These are phyloP conservation scores for Vitellaria paradoxa DNA, from an alignment of 179 eudicot species.

Conservation along the genomic window DNA sequence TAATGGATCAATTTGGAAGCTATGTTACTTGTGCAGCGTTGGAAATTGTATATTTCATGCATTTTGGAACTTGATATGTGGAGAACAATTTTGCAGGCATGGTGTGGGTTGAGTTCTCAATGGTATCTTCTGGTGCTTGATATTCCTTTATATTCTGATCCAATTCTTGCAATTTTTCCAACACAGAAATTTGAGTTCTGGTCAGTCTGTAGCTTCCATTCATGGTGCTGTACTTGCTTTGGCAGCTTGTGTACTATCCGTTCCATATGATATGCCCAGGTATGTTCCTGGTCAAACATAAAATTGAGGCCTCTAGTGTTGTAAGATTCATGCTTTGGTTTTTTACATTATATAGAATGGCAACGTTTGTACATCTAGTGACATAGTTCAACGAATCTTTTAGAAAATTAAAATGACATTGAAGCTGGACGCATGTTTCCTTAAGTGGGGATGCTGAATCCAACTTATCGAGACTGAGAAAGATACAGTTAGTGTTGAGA, in stretches of 20 bases:
- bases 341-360: not conserved
- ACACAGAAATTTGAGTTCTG: constrained; percentile 47
- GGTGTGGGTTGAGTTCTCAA: not conserved
- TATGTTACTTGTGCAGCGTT: not conserved
- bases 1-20: not conserved
- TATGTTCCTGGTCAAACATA: constrained; percentile 22
- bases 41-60: not conserved
- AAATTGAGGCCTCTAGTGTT: not conserved
- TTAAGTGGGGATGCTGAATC: constrained; percentile 3
- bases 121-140: not conserved
- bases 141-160: not conserved
- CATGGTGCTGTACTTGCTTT: constrained; percentile 95
- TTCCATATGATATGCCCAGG: constrained; percentile 99
- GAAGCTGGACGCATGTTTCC: not conserved
- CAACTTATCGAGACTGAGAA: not conserved
- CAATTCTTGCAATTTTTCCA: constrained; percentile 2
- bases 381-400: not conserved
- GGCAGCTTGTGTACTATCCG: constrained; percentile 86
- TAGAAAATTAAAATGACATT: too few species aligned
- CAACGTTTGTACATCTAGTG: not conserved
- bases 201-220: constrained; percentile 54
- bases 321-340: not conserved
- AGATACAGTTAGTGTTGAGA: not conserved
- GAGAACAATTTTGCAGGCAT: not conserved
- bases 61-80: not conserved